Conservation (phyloP, 1,139 yeast genomes). For the Sugiyamaella sp. region DNA sequence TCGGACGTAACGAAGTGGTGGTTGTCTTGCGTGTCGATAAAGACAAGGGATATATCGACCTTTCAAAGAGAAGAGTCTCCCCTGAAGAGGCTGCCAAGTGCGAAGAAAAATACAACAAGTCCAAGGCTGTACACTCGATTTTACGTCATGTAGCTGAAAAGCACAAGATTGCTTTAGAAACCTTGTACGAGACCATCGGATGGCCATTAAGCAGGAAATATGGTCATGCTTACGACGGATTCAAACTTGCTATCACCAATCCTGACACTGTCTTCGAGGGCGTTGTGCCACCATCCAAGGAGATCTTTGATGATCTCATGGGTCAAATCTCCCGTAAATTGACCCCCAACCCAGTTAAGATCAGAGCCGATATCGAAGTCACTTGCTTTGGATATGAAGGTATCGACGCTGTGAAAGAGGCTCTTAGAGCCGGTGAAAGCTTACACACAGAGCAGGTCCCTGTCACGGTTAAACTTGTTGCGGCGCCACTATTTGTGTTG, state of each 20-base stretch:
- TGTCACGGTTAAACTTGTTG: slow-evolving; percentile 91
- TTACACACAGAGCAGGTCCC: slow-evolving; percentile 79
- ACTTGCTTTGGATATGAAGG: slow-evolving; percentile 98
- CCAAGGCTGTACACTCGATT: slow-evolving; percentile 96
- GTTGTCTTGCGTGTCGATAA: slow-evolving; percentile 99
- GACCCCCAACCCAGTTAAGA: slow-evolving; percentile 97
- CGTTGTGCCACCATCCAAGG: slow-evolving; percentile 69
- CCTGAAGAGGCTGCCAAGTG: slow-evolving; percentile 96
- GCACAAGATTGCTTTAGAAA: slow-evolving; percentile 84
- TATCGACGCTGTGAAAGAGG: slow-evolving; percentile 92
- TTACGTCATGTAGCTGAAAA: slow-evolving; percentile 98
- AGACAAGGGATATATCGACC: slow-evolving; percentile 97
- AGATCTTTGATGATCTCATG: slow-evolving; percentile 77
- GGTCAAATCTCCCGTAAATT: slow-evolving; percentile 87
- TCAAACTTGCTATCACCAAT: slow-evolving; percentile 93
- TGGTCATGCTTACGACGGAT: slow-evolving; percentile 98
- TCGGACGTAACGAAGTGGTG: slow-evolving; percentile 97
- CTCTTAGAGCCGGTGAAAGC: slow-evolving; percentile 84
- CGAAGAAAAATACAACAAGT: slow-evolving; percentile 96
- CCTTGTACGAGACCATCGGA: slow-evolving; percentile 82
- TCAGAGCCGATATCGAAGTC: slow-evolving; percentile 97
- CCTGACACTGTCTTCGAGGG: slow-evolving; percentile 81
- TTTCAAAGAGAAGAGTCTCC: slow-evolving; percentile 97
- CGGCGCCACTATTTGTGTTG: slow-evolving; percentile 95
- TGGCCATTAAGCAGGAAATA: slow-evolving; percentile 97